Evolutionary conservation across 495 filamentous ascomycete species (phyloP).

Genomic region (Chaetomium tenue): DNA sequence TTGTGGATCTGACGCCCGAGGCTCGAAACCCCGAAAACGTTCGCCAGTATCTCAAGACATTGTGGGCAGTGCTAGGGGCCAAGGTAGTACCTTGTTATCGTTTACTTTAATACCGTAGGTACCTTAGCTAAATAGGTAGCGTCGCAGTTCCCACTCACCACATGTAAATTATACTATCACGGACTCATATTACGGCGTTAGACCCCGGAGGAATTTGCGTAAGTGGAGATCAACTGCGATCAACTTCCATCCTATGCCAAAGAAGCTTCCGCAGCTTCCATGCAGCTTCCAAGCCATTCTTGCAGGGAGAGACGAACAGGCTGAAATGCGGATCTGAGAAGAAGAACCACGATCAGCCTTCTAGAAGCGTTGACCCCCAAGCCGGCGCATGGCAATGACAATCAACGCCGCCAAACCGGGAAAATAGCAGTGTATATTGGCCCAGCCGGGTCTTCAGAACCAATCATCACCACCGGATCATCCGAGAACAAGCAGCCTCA

Average conservation of each 20-base stretch:
- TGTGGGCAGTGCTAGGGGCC: too few relatives aligned
- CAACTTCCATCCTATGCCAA: background rate
- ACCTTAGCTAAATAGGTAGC: too few relatives aligned
- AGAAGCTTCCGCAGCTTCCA: conserved; percentile 4
- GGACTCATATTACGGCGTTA: too few relatives aligned
- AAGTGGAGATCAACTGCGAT: background rate
- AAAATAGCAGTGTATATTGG: conserved; percentile 5
- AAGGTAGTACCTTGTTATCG: too few relatives aligned
- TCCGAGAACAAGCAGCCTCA: background rate
- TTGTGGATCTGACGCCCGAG: too few relatives aligned
- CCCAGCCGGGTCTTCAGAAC: background rate
- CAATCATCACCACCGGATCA: background rate
- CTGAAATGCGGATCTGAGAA: background rate
- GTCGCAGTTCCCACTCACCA: too few relatives aligned
- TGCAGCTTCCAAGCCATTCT: background rate
- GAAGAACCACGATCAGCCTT: background rate
- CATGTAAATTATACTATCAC: too few relatives aligned
- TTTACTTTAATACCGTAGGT: too few relatives aligned
- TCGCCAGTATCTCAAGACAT: too few relatives aligned
- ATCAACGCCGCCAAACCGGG: conserved; percentile 12
- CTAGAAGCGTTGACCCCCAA: background rate
- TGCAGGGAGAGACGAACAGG: background rate
- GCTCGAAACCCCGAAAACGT: too few relatives aligned
- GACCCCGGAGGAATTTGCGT: background rate
- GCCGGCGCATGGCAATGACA: background rate